Evolutionary conservation across 768 basidiomycete genomes (phyloP).

Genomic region (Candolleomyces efflorescens): DNA sequence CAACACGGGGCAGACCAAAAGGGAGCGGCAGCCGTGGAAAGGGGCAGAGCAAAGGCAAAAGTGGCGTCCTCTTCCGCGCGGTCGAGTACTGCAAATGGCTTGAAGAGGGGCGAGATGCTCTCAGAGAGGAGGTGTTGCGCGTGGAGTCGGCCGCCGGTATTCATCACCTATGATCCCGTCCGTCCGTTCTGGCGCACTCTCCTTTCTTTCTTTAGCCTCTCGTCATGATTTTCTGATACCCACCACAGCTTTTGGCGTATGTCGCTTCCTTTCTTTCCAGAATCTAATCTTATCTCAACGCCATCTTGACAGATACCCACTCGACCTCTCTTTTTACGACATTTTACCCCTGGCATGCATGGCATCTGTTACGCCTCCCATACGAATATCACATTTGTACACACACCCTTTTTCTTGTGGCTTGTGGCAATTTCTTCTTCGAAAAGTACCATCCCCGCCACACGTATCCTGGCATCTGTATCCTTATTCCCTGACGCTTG

Average conservation of each 20-base stretch:
- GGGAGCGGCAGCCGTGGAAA: conserved; percentile 67
- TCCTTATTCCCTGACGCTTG: no score
- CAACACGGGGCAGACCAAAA: conserved; percentile 75
- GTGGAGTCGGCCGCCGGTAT: conserved; percentile 67
- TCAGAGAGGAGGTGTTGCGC: conserved; percentile 62
- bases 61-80: conserved; percentile 82
- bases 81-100: conserved; percentile 84
- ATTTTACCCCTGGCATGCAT: neutral
- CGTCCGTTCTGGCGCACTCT: neutral
- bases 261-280: neutral
- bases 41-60: conserved; percentile 79
- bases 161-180: conserved; percentile 20
- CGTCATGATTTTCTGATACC: neutral
- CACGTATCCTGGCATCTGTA: no score
- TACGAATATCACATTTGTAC: neutral
- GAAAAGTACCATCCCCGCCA: no score
- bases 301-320: neutral
- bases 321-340: neutral
- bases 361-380: neutral
- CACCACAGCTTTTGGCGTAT: neutral
- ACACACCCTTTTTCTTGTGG: neutral
- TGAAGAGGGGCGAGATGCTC: conserved; percentile 74
- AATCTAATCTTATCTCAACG: neutral
- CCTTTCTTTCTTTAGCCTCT: neutral
- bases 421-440: neutral